Conservation (phyloP, 352 stramenopile genomes). For the Phytophthora tentaculata region DNA sequence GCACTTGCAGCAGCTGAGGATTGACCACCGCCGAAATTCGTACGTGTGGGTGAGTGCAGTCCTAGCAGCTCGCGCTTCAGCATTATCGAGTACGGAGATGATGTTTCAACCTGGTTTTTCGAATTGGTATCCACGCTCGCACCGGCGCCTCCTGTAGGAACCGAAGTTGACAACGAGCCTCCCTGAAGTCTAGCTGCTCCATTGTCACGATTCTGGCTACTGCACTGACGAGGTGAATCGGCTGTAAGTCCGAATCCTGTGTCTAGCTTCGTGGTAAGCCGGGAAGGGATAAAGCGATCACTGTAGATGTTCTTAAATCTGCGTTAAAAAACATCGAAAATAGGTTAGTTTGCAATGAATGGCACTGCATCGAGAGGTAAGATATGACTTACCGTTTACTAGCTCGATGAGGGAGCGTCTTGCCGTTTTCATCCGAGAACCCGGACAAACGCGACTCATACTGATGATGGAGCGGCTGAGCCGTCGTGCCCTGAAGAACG, state of each 20-base stretch:
- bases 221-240: conserved; percentile 47
- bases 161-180: conserved; percentile 2
- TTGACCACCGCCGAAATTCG: conserved; percentile 32
- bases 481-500: conserved; percentile 15
- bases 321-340: not conserved
- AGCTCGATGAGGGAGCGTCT: conserved; percentile 52
- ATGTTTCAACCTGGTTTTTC: conserved; percentile 27
- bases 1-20: conserved; percentile 22
- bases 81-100: conserved; percentile 76
- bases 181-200: conserved; percentile 6
- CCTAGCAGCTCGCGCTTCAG: conserved; percentile 79
- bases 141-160: conserved; percentile 2
- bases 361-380: not conserved
- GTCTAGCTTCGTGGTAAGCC: conserved; percentile 76
- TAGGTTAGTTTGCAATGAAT: not conserved
- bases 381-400: conserved; percentile 47
- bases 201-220: conserved; percentile 35
- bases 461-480: conserved; percentile 54
- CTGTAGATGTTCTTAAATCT: conserved; percentile 88
- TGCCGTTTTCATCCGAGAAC: conserved; percentile 42
- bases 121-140: conserved; percentile 19
- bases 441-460: conserved; percentile 54
- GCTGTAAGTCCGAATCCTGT: conserved; percentile 68
- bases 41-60: conserved; percentile 51
- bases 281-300: conserved; percentile 87